phyloP scores from a whole-genome alignment of 2,329 filamentous ascomycete species.

The Akanthomyces lecanii region DNA sequence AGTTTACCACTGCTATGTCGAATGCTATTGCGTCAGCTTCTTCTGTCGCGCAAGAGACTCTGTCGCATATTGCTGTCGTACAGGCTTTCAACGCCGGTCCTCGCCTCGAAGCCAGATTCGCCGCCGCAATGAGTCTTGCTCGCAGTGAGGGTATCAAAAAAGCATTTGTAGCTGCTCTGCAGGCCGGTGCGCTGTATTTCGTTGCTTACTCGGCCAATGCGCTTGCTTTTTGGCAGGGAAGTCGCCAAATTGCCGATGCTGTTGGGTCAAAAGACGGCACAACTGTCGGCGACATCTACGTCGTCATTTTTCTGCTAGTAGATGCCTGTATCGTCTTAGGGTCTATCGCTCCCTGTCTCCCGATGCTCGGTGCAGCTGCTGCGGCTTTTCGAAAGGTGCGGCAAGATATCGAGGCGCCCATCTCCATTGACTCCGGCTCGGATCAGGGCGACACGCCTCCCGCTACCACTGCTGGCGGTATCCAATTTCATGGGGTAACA shows the following conservation, averaged over 20 bases:
- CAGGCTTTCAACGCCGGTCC: constrained; percentile 59
- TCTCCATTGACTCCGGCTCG: constrained; percentile 41
- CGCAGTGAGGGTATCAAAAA: constrained; percentile 54
- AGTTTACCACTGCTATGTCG: constrained; percentile 46
- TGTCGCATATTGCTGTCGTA: constrained; percentile 58
- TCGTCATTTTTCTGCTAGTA: constrained; percentile 60
- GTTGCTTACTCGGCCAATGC: constrained; percentile 64
- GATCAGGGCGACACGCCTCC: constrained; percentile 38
- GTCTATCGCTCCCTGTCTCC: constrained; percentile 58
- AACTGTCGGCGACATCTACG: constrained; percentile 51
- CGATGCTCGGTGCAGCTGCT: constrained; percentile 55
- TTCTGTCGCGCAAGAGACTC: constrained; percentile 58
- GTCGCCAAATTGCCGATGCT: constrained; percentile 43
- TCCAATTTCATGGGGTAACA: constrained; percentile 39
- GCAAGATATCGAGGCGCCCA: constrained; percentile 51
- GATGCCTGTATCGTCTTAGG: constrained; percentile 61
- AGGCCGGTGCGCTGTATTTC: constrained; percentile 61
- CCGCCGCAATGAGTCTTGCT: constrained; percentile 46
- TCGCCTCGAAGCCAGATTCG: constrained; percentile 57
- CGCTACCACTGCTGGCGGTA: constrained; percentile 34
- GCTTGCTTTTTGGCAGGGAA: constrained; percentile 65
- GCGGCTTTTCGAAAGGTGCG: constrained; percentile 55
- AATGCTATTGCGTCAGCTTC: constrained; percentile 54
- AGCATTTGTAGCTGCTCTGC: constrained; percentile 50
- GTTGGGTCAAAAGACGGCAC: constrained; percentile 31